Base-by-base conservation (phyloP, 2,329 filamentous ascomycete species). In the Hymenoscyphus salicellus region DNA sequence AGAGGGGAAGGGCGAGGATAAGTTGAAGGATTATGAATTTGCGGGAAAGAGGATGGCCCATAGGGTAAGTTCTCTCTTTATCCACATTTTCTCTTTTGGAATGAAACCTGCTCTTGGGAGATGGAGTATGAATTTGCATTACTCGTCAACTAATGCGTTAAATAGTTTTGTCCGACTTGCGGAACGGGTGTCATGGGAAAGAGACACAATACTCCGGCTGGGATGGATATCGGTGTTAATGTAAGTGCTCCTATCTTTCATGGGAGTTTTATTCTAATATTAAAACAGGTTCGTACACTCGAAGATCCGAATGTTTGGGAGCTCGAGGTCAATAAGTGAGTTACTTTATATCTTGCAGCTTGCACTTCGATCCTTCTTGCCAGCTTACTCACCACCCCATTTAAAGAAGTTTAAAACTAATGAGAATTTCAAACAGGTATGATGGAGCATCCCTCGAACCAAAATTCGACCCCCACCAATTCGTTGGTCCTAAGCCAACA, bases 111-210 rank as follows among this genome's bases (percentile, higher is more conserved):
- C 6, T 41, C 1, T n/a, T 43, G 49, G 58, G 20, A 62, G 55
- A 52, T 23, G 17, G 43, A 26, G 46, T 30, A 3, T 6, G 28
- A 3, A 6, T 30, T 30, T 6, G 28, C 3, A 30, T 30, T 30
- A 30, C 3, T 30, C 6, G 28, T 3, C 28, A 30, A 30, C 28
- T 30, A 30, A 30, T 6, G 28, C 6, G 28, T 30, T 30, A 1
- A 55, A 32, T 64, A 84, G 82, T 86, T 85, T 69, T 86, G 84
- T 68, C 70, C 79, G 5, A 78, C 69, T 2, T 86, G 84, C 68
- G 83, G 81, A 32, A 81, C 78, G 5, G 74, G 77, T 2, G 64
- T 85, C 5, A 68, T 81, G 64, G 75, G 71, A 1, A 70, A 70
- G 5, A 72, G 72, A 46, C 68, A 72, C 0, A 69, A 72, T 28